A percentile compares a stretch with the other conserved stretches of the same genome.
Conservation (phyloP, 495 filamentous ascomycete species). For the Trichoderma gamsii region DNA sequence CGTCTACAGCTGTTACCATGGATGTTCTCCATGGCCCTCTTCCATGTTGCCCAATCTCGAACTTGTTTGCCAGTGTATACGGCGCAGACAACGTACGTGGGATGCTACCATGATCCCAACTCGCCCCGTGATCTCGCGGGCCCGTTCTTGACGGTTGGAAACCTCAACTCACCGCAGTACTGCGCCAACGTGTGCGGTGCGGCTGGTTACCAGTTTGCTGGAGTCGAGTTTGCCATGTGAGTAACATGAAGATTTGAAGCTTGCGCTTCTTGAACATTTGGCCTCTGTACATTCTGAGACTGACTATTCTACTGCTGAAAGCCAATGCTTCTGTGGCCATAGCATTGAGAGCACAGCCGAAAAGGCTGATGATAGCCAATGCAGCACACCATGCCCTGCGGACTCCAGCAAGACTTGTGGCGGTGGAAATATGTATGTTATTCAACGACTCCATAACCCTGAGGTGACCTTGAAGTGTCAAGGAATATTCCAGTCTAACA, state of each 20-base stretch:
- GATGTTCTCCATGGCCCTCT: constrained; percentile 7
- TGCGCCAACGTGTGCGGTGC: constrained; percentile 8
- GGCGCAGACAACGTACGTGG: not conserved
- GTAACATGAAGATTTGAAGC: not conserved
- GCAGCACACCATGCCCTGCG: not conserved
- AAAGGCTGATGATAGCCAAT: constrained; percentile 9
- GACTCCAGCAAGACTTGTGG: not conserved
- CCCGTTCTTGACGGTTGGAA: not conserved
- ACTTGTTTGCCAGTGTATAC: not conserved
- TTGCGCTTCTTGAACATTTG: not conserved
- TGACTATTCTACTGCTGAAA: not conserved
- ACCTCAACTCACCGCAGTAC: constrained; percentile 4
- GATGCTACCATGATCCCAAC: constrained; percentile 4
- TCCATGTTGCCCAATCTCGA: not conserved
- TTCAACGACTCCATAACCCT: not conserved
- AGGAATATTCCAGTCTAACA: not conserved
- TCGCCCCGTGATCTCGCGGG: constrained; percentile 3
- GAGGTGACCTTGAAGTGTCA: not conserved
- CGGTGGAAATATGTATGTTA: not conserved
- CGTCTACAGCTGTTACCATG: constrained; percentile 1
- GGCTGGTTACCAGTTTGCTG: not conserved
- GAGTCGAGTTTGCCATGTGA: constrained; percentile 3
- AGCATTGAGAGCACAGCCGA: not conserved
- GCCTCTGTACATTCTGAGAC: not conserved
- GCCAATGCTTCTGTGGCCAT: constrained; percentile 7